Base-by-base conservation (phyloP, 495 filamentous ascomycete genomes). In the Penicillium steckii region DNA sequence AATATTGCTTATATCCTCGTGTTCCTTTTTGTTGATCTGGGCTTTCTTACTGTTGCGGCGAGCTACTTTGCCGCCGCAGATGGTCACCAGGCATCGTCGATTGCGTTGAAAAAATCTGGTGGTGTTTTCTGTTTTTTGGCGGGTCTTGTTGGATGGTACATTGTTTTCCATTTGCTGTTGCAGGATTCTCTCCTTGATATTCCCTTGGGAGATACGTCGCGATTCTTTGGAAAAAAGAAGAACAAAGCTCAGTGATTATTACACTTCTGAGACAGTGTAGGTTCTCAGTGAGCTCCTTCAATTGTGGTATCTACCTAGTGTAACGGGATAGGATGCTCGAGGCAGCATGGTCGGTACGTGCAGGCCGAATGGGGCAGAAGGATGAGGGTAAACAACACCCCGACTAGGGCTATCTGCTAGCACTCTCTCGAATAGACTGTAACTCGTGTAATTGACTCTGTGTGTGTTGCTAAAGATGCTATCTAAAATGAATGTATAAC, bases 111-210 rank as follows among this genome's bases (percentile, higher is more conserved):
- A 46, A 77, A 75, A 37, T 54, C 74, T 2, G 77, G 69, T 1
- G 76, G 75, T 2, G 74, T 55, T 15, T 76, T 74, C 57, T 77
- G 73, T 44, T 78, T 80, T 52, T 24, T 74, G 3, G 69, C 73
- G 8, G 76, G 75, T 5, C 48, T 80, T 52, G 55, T 78, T 24
- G 77, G 77, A 1, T 80, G 73, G 67, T 79, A 78, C 63, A 75
- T 75, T 24, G 67, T 75, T 5, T 71, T 64, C n/a, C 72, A 75
- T 56, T 54, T 77, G 29, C 56, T 78, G 61, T 62, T 75, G 51
- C 64, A 75, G 55, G 70, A 76, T 23, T 66, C 70, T 12, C 44
- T 78, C 32, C 54, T 77, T 17, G 63, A 67, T 21, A 57, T 78
- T 35, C 74, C 75, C 1, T 56, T 78, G 56, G 75, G 77, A 19